A percentile compares a stretch with the other conserved stretches of the same genome.
These are phyloP conservation scores for Sanchytrium tribonematis DNA, from an alignment of 371 early-diverging fungal genomes.

Conservation along the genomic window DNA sequence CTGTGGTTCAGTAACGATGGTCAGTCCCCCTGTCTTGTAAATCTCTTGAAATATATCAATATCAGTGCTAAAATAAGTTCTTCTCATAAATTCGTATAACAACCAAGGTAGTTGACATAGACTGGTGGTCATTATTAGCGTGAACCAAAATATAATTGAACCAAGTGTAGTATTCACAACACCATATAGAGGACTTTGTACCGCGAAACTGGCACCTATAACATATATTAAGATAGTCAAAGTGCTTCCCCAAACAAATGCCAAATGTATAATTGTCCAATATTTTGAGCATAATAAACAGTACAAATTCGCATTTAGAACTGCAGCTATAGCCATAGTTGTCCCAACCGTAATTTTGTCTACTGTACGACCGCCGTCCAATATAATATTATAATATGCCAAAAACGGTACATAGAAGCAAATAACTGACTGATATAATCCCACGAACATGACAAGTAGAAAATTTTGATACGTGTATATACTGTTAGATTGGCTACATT, in stretches of 20 bases:
- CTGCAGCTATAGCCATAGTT: conserved; percentile 11
- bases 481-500: conserved; percentile 44
- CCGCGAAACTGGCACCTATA: not conserved
- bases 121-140: not conserved
- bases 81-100: not conserved
- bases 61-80: not conserved
- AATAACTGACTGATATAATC: conserved; percentile 56
- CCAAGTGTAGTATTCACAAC: not conserved
- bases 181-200: not conserved
- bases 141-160: not conserved
- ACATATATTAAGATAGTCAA: not conserved
- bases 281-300: conserved; percentile 3
- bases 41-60: conserved; percentile 1
- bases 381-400: not conserved
- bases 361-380: not conserved
- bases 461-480: conserved; percentile 51
- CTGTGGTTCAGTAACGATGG: not conserved
- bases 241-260: not conserved
- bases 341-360: conserved; percentile 7
- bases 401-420: conserved; percentile 25
- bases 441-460: conserved; percentile 49
- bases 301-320: conserved; percentile 20
- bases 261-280: not conserved
- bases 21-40: not conserved
- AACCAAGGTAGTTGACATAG: not conserved